Percentiles rank a stretch among this genome's conserved stretches.
Evolutionary conservation across 495 filamentous ascomycete genomes (phyloP).

Genomic region (Darksidea phi): DNA sequence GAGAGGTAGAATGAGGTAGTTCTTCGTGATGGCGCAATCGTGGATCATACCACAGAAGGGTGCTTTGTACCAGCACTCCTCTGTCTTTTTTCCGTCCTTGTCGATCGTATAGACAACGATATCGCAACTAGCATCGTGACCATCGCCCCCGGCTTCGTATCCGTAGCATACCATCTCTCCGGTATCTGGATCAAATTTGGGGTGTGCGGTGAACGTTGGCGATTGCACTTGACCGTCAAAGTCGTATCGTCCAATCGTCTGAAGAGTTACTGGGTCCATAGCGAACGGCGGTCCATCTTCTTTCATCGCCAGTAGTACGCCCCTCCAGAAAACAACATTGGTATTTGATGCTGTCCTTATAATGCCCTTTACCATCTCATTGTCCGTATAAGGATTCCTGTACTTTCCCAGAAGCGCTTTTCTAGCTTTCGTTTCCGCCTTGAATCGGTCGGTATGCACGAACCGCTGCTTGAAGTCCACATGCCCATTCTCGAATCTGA

Average conservation of each 20-base stretch:
- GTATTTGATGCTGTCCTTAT: slow-evolving; percentile 36
- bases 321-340: slow-evolving; percentile 37
- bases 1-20: slow-evolving; percentile 34
- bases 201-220: slow-evolving; percentile 61
- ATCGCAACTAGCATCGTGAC: slow-evolving; percentile 34
- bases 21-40: slow-evolving; percentile 36
- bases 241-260: slow-evolving; percentile 36
- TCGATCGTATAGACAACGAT: slow-evolving; percentile 37
- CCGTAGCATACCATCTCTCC: slow-evolving; percentile 47
- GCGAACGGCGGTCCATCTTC: slow-evolving; percentile 38
- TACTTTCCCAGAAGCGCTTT: slow-evolving; percentile 33
- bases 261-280: slow-evolving; percentile 34
- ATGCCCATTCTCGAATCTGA: slow-evolving; percentile 53
- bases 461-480: slow-evolving; percentile 36
- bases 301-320: slow-evolving; percentile 35
- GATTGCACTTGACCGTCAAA: slow-evolving; percentile 57
- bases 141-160: slow-evolving; percentile 44
- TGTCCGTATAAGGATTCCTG: slow-evolving; percentile 36
- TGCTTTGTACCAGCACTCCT: slow-evolving; percentile 38
- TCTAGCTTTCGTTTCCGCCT: slow-evolving; percentile 33
- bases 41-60: slow-evolving; percentile 39
- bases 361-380: slow-evolving; percentile 36
- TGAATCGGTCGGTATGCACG: slow-evolving; percentile 35
- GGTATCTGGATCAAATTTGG: slow-evolving; percentile 59
- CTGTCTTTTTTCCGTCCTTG: slow-evolving; percentile 35